These are phyloP conservation scores for Lasiodiplodia gonubiensis DNA, from an alignment of 2,329 filamentous ascomycete genomes.

Conservation along the genomic window DNA sequence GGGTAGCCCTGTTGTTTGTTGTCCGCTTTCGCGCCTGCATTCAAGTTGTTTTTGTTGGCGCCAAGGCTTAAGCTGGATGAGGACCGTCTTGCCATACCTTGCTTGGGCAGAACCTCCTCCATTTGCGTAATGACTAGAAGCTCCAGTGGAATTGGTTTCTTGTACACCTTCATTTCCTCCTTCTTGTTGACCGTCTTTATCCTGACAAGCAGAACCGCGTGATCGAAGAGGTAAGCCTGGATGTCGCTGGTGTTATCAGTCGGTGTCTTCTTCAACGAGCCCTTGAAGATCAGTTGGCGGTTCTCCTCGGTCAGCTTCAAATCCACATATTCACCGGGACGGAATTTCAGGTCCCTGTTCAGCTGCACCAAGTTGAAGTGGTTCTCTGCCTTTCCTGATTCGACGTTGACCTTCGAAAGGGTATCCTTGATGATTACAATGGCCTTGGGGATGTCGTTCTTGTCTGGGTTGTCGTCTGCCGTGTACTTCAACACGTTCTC, in stretches of 20 bases:
- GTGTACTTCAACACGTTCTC: slow-evolving; percentile 94
- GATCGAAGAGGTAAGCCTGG: slow-evolving; percentile 93
- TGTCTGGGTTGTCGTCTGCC: slow-evolving; percentile 85
- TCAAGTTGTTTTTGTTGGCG: slow-evolving; percentile 51
- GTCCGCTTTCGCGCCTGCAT: slow-evolving; percentile 45
- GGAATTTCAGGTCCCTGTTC: slow-evolving; percentile 90
- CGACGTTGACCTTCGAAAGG: slow-evolving; percentile 85
- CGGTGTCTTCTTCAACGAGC: slow-evolving; percentile 87
- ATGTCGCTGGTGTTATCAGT: slow-evolving; percentile 84
- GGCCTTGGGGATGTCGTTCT: slow-evolving; percentile 89
- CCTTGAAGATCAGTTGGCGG: slow-evolving; percentile 92
- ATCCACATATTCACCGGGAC: slow-evolving; percentile 87
- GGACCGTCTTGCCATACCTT: slow-evolving; percentile 81
- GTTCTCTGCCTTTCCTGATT: slow-evolving; percentile 97
- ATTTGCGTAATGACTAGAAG: slow-evolving; percentile 93
- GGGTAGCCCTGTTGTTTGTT: slow-evolving; percentile 80
- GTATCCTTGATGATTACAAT: slow-evolving; percentile 86
- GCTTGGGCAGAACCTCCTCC: slow-evolving; percentile 88
- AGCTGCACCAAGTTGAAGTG: slow-evolving; percentile 93
- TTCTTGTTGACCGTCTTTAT: slow-evolving; percentile 91
- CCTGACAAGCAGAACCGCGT: slow-evolving; percentile 88
- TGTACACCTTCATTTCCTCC: slow-evolving; percentile 94
- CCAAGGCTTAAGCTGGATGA: slow-evolving; percentile 81
- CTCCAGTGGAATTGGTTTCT: slow-evolving; percentile 92
- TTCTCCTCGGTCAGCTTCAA: slow-evolving; percentile 92